Base-by-base conservation (phyloP, 2,329 filamentous ascomycete species). In the Alternaria panax region DNA sequence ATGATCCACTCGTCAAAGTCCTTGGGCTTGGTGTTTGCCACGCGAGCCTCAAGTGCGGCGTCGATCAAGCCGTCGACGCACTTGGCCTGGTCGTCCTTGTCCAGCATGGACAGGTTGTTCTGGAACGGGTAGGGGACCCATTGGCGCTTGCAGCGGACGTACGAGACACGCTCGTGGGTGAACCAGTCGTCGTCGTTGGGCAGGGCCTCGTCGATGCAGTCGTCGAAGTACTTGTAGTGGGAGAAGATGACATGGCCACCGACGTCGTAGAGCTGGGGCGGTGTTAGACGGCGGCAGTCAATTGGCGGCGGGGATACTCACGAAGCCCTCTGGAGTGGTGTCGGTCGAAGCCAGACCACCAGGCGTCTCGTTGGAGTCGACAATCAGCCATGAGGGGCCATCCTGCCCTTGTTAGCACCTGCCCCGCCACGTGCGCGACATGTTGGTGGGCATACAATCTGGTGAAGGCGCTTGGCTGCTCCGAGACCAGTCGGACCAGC, bases 161-260 rank as follows among this genome's bases (percentile, higher is more conserved):
- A 99, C 65, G 95, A 99, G 82, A 99, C 95, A 79, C 95, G 93
- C 86, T 99, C 91, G 85, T 99, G 95, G 68, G 89, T 92, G 83
- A 91, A 98, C 95, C 95, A 99, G 84, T 99, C 95, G 60, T 92
- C 90, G 60, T 93, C 88, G 77, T 92, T 92, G 74, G 95, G 95
- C 41, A 99, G 89, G 53, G 95, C 95, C 86, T 99, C 95, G 80
- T 98, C 88, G 78, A 99, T 90, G 85, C 92, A 96, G 85, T 99
- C 95, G 83, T 99, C 95, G 80, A 99, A 99, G 88, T 99, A 99
- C 85, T 97, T 97, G 90, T 99, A 99, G 88, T 97, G 93, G 73
- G 93, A 97, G 87, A 97, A 97, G 84, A 97, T 97, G 82, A 97
- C 93, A 83, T 97, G 93, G 73, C 93, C 93, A 79, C 93, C 93